Evolutionary conservation across 2,329 filamentous ascomycete genomes (phyloP).

Genomic region (Rhynchosporium secalis): DNA sequence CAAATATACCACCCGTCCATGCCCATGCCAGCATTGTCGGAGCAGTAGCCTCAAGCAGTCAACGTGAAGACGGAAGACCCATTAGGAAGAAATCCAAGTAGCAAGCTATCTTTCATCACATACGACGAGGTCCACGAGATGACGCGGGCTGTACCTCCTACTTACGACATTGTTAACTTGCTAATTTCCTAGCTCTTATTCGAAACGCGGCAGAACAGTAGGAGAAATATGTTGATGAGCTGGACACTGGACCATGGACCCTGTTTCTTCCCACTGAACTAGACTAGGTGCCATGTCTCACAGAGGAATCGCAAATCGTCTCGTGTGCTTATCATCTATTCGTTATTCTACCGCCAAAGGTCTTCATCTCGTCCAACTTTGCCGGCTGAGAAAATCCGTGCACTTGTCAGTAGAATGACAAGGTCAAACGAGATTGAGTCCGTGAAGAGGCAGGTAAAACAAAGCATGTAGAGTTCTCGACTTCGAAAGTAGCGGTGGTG

Average conservation of each 20-base stretch:
- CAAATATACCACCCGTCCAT: background rate
- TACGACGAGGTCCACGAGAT: background rate
- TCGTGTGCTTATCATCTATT: no score
- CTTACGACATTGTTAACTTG: background rate
- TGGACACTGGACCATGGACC: background rate
- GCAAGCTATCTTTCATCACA: background rate
- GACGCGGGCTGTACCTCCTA: background rate
- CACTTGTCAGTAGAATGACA: no score
- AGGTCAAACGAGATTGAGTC: no score
- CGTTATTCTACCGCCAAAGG: no score
- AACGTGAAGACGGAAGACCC: background rate
- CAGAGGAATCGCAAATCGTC: background rate
- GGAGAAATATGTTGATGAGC: background rate
- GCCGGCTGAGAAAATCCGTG: no score
- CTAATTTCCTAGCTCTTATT: background rate
- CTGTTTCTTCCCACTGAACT: background rate
- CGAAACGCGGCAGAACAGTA: background rate
- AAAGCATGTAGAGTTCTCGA: no score
- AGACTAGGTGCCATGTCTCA: no score
- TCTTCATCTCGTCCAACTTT: no score
- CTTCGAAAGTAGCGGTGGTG: no score
- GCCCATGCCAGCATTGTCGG: background rate
- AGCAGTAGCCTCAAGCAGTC: slow-evolving; percentile 11
- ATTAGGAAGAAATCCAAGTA: background rate
- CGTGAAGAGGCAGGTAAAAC: no score